phyloP scores from a whole-genome alignment of 495 filamentous ascomycete genomes.

The Aspergillus ostianus region DNA sequence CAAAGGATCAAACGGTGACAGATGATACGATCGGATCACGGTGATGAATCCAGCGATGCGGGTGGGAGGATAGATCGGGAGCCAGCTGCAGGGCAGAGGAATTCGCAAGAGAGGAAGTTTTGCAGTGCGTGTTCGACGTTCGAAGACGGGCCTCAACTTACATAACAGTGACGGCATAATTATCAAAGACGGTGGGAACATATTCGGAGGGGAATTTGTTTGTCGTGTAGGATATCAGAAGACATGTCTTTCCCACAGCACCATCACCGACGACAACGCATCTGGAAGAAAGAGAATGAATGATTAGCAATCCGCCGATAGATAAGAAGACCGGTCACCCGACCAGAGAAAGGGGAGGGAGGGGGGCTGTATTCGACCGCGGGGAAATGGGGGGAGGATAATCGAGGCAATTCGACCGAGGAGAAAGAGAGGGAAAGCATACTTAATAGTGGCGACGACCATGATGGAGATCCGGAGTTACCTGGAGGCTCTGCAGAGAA shows the following conservation, averaged over 20 bases:
- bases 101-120: not conserved
- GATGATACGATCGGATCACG: not conserved
- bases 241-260: constrained; percentile 98
- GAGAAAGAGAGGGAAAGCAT: constrained; percentile 27
- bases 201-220: constrained; percentile 99
- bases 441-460: constrained; percentile 87
- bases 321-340: constrained; percentile 5
- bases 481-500: constrained; percentile 9
- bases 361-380: too few relatives aligned
- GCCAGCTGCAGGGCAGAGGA: not conserved
- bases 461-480: constrained; percentile 45
- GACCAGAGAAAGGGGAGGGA: not conserved
- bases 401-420: constrained; percentile 1
- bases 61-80: too few relatives aligned
- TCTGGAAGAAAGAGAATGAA: constrained; percentile 43
- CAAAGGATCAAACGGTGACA: not conserved
- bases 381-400: constrained; percentile 13
- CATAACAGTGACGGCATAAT: constrained; percentile 99
- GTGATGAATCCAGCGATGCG: constrained; percentile 1
- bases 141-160: constrained; percentile 51
- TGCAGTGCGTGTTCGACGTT: not conserved
- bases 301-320: constrained; percentile 25
- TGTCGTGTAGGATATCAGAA: constrained; percentile 98
- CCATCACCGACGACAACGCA: constrained; percentile 99
- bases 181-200: constrained; percentile 98